Evolutionary conservation across 495 filamentous ascomycete genomes (phyloP), one percentile per base, ranked within the genome.

Genomic region (Aspergillus sclerotiicarbonarius): DNA sequence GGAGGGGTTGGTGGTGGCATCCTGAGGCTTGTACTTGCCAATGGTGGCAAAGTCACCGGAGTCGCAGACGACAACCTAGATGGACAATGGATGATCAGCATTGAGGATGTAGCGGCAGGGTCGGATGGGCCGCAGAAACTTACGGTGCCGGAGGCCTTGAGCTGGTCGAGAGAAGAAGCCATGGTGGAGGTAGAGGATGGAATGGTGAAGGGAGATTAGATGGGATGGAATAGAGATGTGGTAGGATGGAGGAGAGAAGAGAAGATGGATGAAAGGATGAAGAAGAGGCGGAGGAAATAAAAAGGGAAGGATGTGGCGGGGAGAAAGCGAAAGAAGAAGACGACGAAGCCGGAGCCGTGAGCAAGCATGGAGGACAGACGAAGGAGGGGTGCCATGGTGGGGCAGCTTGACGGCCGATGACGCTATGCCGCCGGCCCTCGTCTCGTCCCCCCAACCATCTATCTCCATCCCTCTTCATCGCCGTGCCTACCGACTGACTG

Each of bases 11-110:
- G 94, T 99, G 70, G 92, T 97, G 67, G 92, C 94, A 89, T 99
- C 94, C 85, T 97, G 92, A 55, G 94, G 94, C 85, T 96, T 94
- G 86, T 99, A 99, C 82, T 99, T 98, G 83, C 82, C 91, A 75
- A 99, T 99, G 69, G 92, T 90, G 85, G 79, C 71, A 59, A 77
- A 76, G 67, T 61, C 55, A 56, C 57, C 55, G 50, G 55, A 62
- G 55, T 59, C 54, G 57, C 59, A 51, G 48, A 73, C 80, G 59
- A 78, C 71, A 63, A 61, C 57, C 59, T 49, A 46, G 9, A 46
- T 7, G 12, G 54, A 47, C 20, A 1, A 43, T 41, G 39, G 12
- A 44, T 20, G 30, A 49, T 29, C 49, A 6, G 62, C 66, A 68
- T 59, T 52, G 53, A 32, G 41, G 54, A 48, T 18, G 58, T 52